phyloP scores from a whole-genome alignment of 768 basidiomycete species.

The Lactarius evosmus region DNA sequence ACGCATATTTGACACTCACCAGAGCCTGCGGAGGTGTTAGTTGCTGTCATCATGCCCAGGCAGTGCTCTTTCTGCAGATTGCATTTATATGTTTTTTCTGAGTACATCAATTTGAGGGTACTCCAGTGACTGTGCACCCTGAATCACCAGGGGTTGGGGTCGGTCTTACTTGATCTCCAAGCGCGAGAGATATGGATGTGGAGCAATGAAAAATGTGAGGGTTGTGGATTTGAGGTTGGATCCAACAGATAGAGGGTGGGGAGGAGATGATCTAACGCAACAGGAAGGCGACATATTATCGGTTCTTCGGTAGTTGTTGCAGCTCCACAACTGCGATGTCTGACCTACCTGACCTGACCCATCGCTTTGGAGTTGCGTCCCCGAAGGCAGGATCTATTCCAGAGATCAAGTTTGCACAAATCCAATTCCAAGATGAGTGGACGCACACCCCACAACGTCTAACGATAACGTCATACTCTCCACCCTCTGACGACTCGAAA shows the following conservation, averaged over 20 bases:
- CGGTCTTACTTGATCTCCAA: background rate
- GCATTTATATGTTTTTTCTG: background rate
- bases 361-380: background rate
- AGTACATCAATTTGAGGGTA: background rate
- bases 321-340: slow-evolving; percentile 7
- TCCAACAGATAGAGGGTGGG: background rate
- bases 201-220: background rate
- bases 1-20: slow-evolving; percentile 4
- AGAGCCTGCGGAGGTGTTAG: background rate
- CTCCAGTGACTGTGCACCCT: background rate
- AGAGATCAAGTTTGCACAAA: background rate
- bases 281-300: background rate
- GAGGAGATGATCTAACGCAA: background rate
- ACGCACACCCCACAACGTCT: background rate
- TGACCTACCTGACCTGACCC: no score
- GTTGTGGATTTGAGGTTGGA: background rate
- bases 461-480: background rate
- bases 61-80: background rate
- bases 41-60: background rate
- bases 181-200: background rate
- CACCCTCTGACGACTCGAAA: background rate
- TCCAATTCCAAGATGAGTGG: background rate
- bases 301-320: background rate
- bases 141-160: no score
- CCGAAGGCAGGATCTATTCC: background rate